Conservation (phyloP, 495 filamentous ascomycete species). For the Aspergillus egyptiacus region DNA sequence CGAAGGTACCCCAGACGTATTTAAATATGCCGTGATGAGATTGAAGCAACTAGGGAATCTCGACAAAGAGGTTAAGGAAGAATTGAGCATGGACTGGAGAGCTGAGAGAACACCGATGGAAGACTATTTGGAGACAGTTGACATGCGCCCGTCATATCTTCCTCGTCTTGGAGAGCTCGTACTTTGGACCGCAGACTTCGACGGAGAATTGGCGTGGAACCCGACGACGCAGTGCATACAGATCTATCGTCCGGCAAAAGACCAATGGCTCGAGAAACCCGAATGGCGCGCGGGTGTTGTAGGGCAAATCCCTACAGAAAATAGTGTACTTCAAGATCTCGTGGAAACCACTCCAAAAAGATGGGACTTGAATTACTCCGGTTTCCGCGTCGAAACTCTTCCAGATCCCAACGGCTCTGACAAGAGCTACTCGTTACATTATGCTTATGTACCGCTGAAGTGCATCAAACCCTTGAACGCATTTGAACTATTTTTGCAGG, state of each 20-base stretch:
- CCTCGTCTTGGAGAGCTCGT: conserved; percentile 55
- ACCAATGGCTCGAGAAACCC: conserved; percentile 30
- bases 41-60: conserved; percentile 35
- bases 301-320: conserved; percentile 41
- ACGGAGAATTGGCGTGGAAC: conserved; percentile 36
- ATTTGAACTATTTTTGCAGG: conserved; percentile 42
- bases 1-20: conserved; percentile 50
- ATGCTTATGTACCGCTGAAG: conserved; percentile 49
- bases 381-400: conserved; percentile 53
- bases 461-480: conserved; percentile 51
- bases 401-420: conserved; percentile 44
- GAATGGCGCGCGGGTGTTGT: conserved; percentile 54
- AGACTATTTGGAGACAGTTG: conserved; percentile 29
- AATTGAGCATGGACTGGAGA: conserved; percentile 49
- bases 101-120: conserved; percentile 36
- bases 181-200: conserved; percentile 42
- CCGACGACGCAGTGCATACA: conserved; percentile 21
- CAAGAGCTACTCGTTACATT: conserved; percentile 46
- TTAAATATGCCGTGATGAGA: conserved; percentile 41
- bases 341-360: conserved; percentile 32
- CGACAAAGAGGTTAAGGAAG: conserved; percentile 43
- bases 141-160: conserved; percentile 43
- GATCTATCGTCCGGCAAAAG: conserved; percentile 26
- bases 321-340: conserved; percentile 41
- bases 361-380: conserved; percentile 43